A percentile compares a stretch with the other conserved stretches of the same genome.
Evolutionary conservation across 129 eudicot genomes (phyloP).

Genomic region (Kitagawia praeruptora): DNA sequence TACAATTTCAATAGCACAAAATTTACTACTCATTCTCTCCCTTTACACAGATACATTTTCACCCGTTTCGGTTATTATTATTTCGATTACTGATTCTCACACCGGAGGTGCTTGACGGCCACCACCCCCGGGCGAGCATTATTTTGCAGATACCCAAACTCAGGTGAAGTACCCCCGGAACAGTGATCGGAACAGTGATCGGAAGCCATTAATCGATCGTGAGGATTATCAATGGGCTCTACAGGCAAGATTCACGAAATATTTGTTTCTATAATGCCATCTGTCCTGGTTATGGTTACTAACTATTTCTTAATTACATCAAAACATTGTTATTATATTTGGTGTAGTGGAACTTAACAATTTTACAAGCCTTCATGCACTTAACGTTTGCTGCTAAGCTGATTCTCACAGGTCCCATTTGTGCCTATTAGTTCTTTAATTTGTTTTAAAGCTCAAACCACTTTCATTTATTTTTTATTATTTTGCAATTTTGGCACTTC

Average conservation of each 20-base stretch:
- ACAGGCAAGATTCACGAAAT: slow-evolving; percentile 38
- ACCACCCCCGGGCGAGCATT: too few species aligned
- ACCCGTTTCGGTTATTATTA: too few species aligned
- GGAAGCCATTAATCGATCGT: too few species aligned
- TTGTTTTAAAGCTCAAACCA: not conserved
- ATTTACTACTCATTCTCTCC: too few species aligned
- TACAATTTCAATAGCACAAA: too few species aligned
- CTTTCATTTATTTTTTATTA: not conserved
- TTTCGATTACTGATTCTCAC: too few species aligned
- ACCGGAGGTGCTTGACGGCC: too few species aligned
- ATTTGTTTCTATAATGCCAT: not conserved
- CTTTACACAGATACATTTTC: too few species aligned
- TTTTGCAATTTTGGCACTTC: not conserved
- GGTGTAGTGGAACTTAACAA: not conserved
- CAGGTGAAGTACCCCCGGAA: too few species aligned
- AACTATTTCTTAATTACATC: not conserved
- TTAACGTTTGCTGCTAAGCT: not conserved
- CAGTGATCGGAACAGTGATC: too few species aligned
- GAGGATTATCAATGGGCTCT: slow-evolving; percentile 47
- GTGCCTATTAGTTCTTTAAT: not conserved
- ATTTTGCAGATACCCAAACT: too few species aligned
- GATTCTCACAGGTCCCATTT: not conserved
- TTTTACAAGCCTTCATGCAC: not conserved
- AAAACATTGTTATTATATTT: not conserved
- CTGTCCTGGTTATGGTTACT: not conserved